Conservation (phyloP, 768 basidiomycete species). For the Daedaleopsis sinensis region DNA sequence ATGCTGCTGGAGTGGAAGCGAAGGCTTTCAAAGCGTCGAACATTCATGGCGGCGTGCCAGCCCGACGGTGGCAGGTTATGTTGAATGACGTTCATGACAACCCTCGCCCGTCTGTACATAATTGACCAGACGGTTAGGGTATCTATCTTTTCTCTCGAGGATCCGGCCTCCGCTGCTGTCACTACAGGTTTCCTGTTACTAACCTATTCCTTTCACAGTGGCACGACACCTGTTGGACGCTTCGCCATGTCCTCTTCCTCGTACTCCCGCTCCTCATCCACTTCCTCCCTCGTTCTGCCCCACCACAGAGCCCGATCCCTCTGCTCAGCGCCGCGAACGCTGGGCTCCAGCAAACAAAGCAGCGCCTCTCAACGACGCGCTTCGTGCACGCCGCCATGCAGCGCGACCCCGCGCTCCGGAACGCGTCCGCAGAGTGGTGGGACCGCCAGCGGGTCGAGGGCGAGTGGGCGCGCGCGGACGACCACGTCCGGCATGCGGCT, state of each 20-base stretch:
- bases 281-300: slow-evolving; percentile 39
- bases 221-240: slow-evolving; percentile 60
- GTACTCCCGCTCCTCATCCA: slow-evolving; percentile 54
- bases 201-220: slow-evolving; percentile 43
- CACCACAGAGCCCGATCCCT: slow-evolving; percentile 18
- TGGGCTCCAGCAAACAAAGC: slow-evolving; percentile 41
- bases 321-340: slow-evolving; percentile 27
- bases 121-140: too few relatives aligned
- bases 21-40: too few relatives aligned
- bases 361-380: slow-evolving; percentile 56
- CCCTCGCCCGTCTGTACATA: too few relatives aligned
- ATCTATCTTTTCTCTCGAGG: too few relatives aligned
- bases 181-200: too few relatives aligned
- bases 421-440: slow-evolving; percentile 60
- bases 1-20: too few relatives aligned
- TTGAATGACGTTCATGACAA: too few relatives aligned
- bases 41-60: too few relatives aligned
- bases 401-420: slow-evolving; percentile 52
- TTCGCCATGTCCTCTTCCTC: slow-evolving; percentile 63
- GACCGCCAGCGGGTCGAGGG: slow-evolving; percentile 55
- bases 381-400: slow-evolving; percentile 59
- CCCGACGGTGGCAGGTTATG: too few relatives aligned
- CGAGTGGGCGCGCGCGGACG: slow-evolving; percentile 48
- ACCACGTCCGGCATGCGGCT: slow-evolving; percentile 37
- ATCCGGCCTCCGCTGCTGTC: too few relatives aligned